Percentiles rank a stretch among this genome's conserved stretches.
These are phyloP conservation scores for Amanita pseudoporphyria DNA, from an alignment of 768 basidiomycete species.

Conservation along the genomic window DNA sequence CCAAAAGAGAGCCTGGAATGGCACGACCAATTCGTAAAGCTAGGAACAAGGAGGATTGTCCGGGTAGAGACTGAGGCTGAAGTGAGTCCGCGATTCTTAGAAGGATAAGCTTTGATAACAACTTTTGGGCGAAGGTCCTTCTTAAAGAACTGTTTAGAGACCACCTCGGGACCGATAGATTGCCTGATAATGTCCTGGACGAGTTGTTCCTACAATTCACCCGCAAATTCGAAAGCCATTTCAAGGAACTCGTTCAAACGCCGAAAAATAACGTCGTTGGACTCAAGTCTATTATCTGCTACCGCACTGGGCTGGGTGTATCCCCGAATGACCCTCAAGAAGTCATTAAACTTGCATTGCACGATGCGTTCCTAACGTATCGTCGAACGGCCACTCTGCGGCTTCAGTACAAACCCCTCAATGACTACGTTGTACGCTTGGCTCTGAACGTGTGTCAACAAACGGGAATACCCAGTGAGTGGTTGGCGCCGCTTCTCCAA, in stretches of 20 bases:
- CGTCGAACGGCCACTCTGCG: slow-evolving; percentile 32
- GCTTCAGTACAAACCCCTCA: slow-evolving; percentile 50
- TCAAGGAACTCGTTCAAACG: slow-evolving; percentile 25
- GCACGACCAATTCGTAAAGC: slow-evolving; percentile 53
- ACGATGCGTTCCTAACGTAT: slow-evolving; percentile 24
- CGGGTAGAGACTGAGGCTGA: slow-evolving; percentile 66
- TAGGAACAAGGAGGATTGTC: slow-evolving; percentile 52
- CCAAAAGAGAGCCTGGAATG: slow-evolving; percentile 41
- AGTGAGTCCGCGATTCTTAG: too few relatives aligned
- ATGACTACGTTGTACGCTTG: slow-evolving; percentile 55
- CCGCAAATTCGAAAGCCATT: slow-evolving; percentile 21
- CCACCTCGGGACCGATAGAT: not conserved
- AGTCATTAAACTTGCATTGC: slow-evolving; percentile 21
- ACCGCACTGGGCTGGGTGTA: slow-evolving; percentile 66
- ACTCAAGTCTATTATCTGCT: slow-evolving; percentile 73
- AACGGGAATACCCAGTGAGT: slow-evolving; percentile 48
- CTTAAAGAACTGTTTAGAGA: not conserved
- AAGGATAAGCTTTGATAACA: too few relatives aligned
- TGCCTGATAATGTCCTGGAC: slow-evolving; percentile 5
- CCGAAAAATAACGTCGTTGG: slow-evolving; percentile 42
- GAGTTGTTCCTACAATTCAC: slow-evolving; percentile 28
- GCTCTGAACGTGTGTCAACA: slow-evolving; percentile 43
- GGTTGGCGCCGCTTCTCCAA: not conserved
- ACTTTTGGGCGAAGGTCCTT: not conserved
- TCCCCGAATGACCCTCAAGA: slow-evolving; percentile 17